phyloP scores from a whole-genome alignment of 148 eudicot species.

The Rhododendron williamsianum region DNA sequence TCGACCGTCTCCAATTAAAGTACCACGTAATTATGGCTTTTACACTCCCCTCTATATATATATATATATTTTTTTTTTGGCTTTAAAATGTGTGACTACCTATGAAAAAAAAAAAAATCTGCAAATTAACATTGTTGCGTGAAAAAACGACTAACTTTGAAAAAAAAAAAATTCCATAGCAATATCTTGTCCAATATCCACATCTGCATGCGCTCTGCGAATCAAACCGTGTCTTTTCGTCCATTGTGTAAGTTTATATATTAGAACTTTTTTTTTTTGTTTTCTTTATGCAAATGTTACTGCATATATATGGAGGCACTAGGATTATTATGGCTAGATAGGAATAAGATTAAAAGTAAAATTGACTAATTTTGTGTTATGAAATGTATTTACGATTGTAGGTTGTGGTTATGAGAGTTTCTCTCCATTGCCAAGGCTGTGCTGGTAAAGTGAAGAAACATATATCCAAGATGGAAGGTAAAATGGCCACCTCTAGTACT shows the following conservation, averaged over 20 bases:
- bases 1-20: neutral
- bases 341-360: neutral
- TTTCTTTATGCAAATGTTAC: neutral
- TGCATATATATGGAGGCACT: neutral
- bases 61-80: no score
- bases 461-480: constrained; percentile 80
- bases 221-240: neutral
- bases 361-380: neutral
- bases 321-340: no score
- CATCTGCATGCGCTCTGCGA: neutral
- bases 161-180: no score
- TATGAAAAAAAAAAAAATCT: neutral
- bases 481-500: neutral
- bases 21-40: neutral
- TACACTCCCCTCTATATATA: no score
- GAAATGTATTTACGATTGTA: constrained; percentile 6
- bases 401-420: constrained; percentile 83
- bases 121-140: neutral
- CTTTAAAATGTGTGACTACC: no score
- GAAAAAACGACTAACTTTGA: neutral
- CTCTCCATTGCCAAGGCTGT: constrained; percentile 87
- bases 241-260: neutral
- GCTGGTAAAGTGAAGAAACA: constrained; percentile 78
- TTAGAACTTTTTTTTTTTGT: neutral
- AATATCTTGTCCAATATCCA: no score